Evolutionary conservation across 495 filamentous ascomycete genomes (phyloP).

Genomic region (Penicillium silybi): DNA sequence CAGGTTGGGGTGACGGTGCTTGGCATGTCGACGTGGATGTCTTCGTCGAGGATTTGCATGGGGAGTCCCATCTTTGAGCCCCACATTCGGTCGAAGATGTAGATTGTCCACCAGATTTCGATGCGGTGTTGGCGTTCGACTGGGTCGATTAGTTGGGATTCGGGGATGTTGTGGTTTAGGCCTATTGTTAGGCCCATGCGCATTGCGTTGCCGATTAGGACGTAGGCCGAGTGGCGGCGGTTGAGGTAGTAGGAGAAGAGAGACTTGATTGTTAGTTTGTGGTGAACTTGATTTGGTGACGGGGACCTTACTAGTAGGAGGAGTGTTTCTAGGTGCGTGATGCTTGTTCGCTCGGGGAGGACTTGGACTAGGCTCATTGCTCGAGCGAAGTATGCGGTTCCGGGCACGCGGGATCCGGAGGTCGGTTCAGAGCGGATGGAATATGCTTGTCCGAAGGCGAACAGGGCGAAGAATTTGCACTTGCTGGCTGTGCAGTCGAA

Average conservation of each 20-base stretch:
- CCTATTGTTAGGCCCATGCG: constrained; percentile 41
- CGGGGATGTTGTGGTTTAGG: constrained; percentile 44
- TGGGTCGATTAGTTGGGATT: constrained; percentile 43
- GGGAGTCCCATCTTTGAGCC: constrained; percentile 45
- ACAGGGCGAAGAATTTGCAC: constrained; percentile 44
- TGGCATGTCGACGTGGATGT: constrained; percentile 45
- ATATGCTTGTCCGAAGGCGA: constrained; percentile 44
- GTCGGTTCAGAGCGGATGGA: constrained; percentile 35
- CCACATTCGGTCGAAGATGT: constrained; percentile 48
- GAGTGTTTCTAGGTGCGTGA: constrained; percentile 41
- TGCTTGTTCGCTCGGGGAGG: constrained; percentile 38
- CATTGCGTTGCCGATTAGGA: constrained; percentile 42
- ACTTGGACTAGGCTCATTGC: constrained; percentile 40
- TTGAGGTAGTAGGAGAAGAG: constrained; percentile 46
- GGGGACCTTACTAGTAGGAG: constrained; percentile 32
- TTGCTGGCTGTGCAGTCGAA: constrained; percentile 35
- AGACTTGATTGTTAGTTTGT: constrained; percentile 20
- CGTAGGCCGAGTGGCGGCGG: constrained; percentile 40
- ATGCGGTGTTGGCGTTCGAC: constrained; percentile 43
- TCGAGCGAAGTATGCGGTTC: constrained; percentile 43
- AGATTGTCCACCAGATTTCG: constrained; percentile 46
- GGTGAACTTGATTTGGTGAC: background rate
- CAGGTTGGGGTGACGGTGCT: constrained; percentile 28
- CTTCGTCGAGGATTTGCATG: constrained; percentile 44
- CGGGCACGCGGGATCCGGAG: constrained; percentile 34